Evolutionary conservation across 768 basidiomycete genomes (phyloP).

Genomic region (Leccinum pellstonianum): DNA sequence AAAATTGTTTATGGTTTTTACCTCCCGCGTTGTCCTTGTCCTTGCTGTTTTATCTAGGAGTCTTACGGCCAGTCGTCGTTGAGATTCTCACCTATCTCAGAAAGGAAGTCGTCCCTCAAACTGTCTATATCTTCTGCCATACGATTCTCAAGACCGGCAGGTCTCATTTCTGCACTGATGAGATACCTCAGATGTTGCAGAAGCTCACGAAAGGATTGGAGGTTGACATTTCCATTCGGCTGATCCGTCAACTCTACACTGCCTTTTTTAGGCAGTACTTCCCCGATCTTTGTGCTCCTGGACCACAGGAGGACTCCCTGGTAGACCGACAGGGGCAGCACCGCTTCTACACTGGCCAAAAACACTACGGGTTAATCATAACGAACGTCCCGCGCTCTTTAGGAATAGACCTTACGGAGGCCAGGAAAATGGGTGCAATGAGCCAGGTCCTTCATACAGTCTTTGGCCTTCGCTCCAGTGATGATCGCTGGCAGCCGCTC

Average conservation of each 20-base stretch:
- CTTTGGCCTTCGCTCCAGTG: not conserved
- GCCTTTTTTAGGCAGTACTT: too few species aligned
- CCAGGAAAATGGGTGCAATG: not conserved
- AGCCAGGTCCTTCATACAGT: not conserved
- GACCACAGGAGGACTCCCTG: not conserved
- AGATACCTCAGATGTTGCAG: too few species aligned
- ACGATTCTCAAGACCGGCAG: too few species aligned
- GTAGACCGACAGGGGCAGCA: slow-evolving; percentile 1
- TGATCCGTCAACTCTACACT: too few species aligned
- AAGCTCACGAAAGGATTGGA: too few species aligned
- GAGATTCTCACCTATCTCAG: not conserved
- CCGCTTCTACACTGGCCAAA: slow-evolving; percentile 1
- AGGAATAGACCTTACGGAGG: not conserved
- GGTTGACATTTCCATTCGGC: too few species aligned
- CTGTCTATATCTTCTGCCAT: too few species aligned
- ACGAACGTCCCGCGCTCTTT: not conserved
- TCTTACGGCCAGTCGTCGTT: not conserved
- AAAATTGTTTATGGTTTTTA: not conserved
- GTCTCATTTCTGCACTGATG: too few species aligned
- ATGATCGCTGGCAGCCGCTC: not conserved
- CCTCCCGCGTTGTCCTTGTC: not conserved
- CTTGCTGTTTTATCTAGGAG: not conserved
- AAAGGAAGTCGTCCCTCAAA: too few species aligned
- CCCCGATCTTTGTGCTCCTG: too few species aligned
- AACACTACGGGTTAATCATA: not conserved